phyloP scores from a whole-genome alignment of 2,329 filamentous ascomycete genomes.

The Onygena corvina region DNA sequence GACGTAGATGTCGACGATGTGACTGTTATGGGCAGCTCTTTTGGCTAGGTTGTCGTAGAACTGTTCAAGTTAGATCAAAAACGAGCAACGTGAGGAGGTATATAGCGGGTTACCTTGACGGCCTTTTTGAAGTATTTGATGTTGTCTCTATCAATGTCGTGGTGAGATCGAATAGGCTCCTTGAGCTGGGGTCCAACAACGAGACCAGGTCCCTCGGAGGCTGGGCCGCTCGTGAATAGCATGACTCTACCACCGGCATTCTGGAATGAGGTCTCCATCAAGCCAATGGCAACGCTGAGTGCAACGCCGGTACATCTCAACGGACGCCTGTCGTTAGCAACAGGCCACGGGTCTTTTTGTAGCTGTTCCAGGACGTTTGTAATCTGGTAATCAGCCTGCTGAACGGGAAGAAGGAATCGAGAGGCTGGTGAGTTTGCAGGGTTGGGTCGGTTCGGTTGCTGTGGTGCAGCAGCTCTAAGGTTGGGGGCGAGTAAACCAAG shows the following conservation, averaged over 20 bases:
- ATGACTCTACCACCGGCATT: slow-evolving; percentile 92
- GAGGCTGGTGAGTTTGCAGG: slow-evolving; percentile 69
- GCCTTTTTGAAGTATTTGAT: slow-evolving; percentile 99
- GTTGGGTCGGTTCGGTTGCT: slow-evolving; percentile 61
- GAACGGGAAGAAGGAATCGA: slow-evolving; percentile 83
- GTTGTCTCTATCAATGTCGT: slow-evolving; percentile 96
- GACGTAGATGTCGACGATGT: slow-evolving; percentile 95
- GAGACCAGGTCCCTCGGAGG: slow-evolving; percentile 91
- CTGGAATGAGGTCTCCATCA: slow-evolving; percentile 89
- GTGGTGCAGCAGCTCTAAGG: slow-evolving; percentile 59
- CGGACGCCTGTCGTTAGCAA: slow-evolving; percentile 80
- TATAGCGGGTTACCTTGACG: slow-evolving; percentile 53
- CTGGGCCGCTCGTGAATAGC: slow-evolving; percentile 89
- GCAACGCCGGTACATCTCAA: slow-evolving; percentile 91
- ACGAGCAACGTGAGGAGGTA: not conserved
- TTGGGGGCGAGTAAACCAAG: slow-evolving; percentile 65
- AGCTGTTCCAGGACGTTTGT: slow-evolving; percentile 91
- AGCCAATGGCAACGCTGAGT: slow-evolving; percentile 83
- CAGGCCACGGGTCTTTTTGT: slow-evolving; percentile 95
- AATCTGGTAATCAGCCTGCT: slow-evolving; percentile 93
- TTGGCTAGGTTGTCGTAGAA: slow-evolving; percentile 95
- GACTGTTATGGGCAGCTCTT: slow-evolving; percentile 87
- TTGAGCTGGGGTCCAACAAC: slow-evolving; percentile 91
- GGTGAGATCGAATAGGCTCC: slow-evolving; percentile 93
- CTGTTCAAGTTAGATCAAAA: slow-evolving; percentile 35